Conservation (phyloP, 305 asterid genomes). For the Fraxinus nigra region DNA sequence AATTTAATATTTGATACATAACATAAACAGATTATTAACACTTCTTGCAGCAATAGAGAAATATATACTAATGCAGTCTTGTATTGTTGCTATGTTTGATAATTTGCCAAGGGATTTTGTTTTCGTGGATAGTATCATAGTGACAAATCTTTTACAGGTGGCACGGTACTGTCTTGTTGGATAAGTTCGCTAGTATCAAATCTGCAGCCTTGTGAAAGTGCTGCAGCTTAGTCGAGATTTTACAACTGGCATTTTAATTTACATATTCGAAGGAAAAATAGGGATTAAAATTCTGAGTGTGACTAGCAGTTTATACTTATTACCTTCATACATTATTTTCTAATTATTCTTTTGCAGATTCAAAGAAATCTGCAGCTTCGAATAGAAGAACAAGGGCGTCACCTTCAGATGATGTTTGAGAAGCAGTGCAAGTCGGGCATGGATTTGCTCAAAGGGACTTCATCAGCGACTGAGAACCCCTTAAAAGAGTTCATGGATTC, state of each 20-base stretch:
- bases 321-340: neutral
- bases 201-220: neutral
- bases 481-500: conserved; percentile 33
- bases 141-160: neutral
- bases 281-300: neutral
- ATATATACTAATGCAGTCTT: neutral
- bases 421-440: conserved; percentile 54
- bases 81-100: neutral
- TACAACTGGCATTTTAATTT: neutral
- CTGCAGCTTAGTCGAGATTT: neutral
- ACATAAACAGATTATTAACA: neutral
- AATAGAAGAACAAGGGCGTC: conserved; percentile 61
- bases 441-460: conserved; percentile 47
- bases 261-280: neutral
- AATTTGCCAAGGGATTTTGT: neutral
- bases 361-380: conserved; percentile 67
- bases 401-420: conserved; percentile 64
- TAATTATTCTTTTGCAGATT: conserved; percentile 39
- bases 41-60: neutral
- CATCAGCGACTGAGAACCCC: conserved; percentile 46
- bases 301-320: neutral
- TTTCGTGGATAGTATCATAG: neutral
- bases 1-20: neutral
- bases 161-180: neutral
- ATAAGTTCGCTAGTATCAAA: neutral